Evolutionary conservation across 2,329 filamentous ascomycete species (phyloP).

Genomic region (Pyrenophora graminea): DNA sequence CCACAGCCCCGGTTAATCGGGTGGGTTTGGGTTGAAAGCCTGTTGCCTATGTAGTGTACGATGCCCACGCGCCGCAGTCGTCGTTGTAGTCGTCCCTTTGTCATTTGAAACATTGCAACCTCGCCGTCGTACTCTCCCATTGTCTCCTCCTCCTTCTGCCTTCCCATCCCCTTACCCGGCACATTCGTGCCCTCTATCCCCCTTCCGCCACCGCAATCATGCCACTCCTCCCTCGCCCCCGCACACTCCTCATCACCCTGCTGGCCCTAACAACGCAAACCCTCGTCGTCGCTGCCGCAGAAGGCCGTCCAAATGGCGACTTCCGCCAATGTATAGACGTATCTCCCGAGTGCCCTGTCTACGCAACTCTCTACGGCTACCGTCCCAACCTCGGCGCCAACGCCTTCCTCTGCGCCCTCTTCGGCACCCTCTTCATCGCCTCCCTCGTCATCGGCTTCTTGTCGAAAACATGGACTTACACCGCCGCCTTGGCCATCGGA

Average conservation of each 20-base stretch:
- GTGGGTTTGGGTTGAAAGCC: too few relatives aligned
- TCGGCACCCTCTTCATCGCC: constrained; percentile 23
- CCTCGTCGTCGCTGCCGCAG: constrained; percentile 18
- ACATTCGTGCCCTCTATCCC: too few relatives aligned
- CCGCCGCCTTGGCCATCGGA: constrained; percentile 46
- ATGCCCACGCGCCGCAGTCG: too few relatives aligned
- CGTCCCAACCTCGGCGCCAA: constrained; percentile 46
- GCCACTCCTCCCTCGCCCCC: constrained; percentile 4
- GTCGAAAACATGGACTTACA: constrained; percentile 49
- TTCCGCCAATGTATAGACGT: constrained; percentile 32
- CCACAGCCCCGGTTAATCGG: too few relatives aligned
- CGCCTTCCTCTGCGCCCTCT: constrained; percentile 42
- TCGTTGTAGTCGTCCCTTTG: background rate
- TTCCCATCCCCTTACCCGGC: too few relatives aligned
- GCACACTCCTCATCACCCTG: background rate
- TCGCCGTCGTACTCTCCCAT: too few relatives aligned
- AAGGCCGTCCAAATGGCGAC: constrained; percentile 26
- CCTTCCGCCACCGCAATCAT: constrained; percentile 6
- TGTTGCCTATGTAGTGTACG: too few relatives aligned
- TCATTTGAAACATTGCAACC: background rate
- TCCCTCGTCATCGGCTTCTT: constrained; percentile 31
- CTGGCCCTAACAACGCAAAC: constrained; percentile 12
- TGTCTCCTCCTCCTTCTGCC: too few relatives aligned
- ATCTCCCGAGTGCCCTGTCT: constrained; percentile 35
- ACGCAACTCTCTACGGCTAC: constrained; percentile 48